Conservation (phyloP, 768 basidiomycete species). For the Steccherinum ochraceum region DNA sequence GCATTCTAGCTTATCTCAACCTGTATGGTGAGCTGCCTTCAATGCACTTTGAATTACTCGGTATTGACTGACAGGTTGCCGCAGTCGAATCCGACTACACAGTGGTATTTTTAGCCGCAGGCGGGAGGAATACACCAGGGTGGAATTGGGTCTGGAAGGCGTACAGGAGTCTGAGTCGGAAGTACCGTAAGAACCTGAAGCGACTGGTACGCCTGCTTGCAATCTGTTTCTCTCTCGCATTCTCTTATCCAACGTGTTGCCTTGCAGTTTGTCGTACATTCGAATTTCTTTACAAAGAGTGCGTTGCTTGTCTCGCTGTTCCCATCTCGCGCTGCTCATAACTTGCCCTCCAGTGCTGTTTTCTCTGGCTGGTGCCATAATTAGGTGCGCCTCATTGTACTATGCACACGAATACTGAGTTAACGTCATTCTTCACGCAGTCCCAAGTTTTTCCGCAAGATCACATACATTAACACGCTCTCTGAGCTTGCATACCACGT, state of each 20-base stretch:
- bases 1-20: conserved; percentile 73
- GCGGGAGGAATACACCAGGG: conserved; percentile 62
- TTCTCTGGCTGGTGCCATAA: conserved; percentile 81
- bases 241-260: neutral
- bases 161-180: conserved; percentile 71
- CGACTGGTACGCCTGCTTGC: conserved; percentile 60
- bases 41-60: no score
- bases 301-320: conserved; percentile 13
- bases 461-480: conserved; percentile 69
- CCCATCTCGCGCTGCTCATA: neutral
- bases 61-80: no score
- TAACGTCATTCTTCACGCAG: conserved; percentile 32
- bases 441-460: conserved; percentile 87
- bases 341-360: conserved; percentile 59
- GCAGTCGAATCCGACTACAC: conserved; percentile 89
- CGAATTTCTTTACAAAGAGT: conserved; percentile 88
- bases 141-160: conserved; percentile 95
- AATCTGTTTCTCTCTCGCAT: neutral
- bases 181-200: conserved; percentile 87
- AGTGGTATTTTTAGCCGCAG: conserved; percentile 82
- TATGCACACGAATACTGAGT: neutral
- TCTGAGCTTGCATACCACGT: conserved; percentile 72
- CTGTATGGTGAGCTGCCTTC: conserved; percentile 66
- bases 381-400: conserved; percentile 46
- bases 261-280: conserved; percentile 75